Percentiles rank a stretch among this genome's conserved stretches.
Conservation (phyloP, 495 filamentous ascomycete species). For the Emericellopsis terricola region DNA sequence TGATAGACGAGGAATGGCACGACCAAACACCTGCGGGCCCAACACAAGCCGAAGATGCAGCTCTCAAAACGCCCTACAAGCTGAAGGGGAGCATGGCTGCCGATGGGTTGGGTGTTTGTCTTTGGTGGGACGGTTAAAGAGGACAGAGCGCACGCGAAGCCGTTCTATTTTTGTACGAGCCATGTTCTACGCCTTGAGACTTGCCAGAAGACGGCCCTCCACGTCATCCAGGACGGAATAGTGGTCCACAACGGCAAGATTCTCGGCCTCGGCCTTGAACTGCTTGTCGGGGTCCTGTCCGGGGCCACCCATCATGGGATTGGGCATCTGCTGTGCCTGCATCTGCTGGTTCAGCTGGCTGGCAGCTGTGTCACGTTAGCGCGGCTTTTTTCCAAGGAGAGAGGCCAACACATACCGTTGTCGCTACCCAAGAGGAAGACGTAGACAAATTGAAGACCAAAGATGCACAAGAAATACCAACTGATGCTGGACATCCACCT, state of each 20-base stretch:
- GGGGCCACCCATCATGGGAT: slow-evolving; percentile 59
- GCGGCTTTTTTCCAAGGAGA: slow-evolving; percentile 5
- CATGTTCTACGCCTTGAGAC: slow-evolving; percentile 21
- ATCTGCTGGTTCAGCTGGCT: slow-evolving; percentile 92
- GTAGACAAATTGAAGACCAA: slow-evolving; percentile 94
- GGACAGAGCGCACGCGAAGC: background rate
- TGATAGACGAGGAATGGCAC: slow-evolving; percentile 72
- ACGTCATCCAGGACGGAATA: slow-evolving; percentile 76
- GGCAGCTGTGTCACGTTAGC: too few relatives aligned
- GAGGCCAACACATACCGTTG: slow-evolving; percentile 46
- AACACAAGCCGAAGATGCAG: slow-evolving; percentile 32
- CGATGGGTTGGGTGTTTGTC: slow-evolving; percentile 28
- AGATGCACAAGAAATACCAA: slow-evolving; percentile 96
- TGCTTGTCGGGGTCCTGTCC: slow-evolving; percentile 93
- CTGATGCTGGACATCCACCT: slow-evolving; percentile 95
- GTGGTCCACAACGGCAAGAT: slow-evolving; percentile 85
- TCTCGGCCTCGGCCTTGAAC: slow-evolving; percentile 81
- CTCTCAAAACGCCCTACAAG: slow-evolving; percentile 40
- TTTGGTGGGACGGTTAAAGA: slow-evolving; percentile 32
- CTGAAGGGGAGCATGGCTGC: slow-evolving; percentile 44
- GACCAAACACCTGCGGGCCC: slow-evolving; percentile 65
- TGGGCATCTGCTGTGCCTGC: slow-evolving; percentile 49
- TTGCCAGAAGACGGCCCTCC: slow-evolving; percentile 59
- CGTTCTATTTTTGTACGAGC: background rate
- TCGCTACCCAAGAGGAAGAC: slow-evolving; percentile 91